phyloP scores from a whole-genome alignment of 257 asterid genomes.

The Verbascum thapsus region DNA sequence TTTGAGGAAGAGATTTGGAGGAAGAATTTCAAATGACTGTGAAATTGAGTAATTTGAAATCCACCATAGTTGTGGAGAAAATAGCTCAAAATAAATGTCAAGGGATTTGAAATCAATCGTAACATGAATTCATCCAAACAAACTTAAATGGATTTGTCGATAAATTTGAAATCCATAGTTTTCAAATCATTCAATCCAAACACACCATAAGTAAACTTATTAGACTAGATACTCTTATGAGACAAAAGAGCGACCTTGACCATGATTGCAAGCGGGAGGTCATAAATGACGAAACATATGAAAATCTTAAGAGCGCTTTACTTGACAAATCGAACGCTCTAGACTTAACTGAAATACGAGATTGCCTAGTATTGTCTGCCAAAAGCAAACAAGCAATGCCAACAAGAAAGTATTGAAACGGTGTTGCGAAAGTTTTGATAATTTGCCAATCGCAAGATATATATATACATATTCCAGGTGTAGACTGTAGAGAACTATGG shows the following conservation, averaged over 20 bases:
- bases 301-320: neutral
- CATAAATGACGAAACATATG: constrained; percentile 8
- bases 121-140: too few relatives aligned
- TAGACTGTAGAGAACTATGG: neutral
- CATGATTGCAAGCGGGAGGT: neutral
- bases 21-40: too few relatives aligned
- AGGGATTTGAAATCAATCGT: too few relatives aligned
- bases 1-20: too few relatives aligned
- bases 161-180: too few relatives aligned
- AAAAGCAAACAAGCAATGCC: neutral
- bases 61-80: too few relatives aligned
- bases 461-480: neutral
- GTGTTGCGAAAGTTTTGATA: neutral
- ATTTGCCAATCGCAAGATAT: neutral
- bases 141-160: too few relatives aligned
- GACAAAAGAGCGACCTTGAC: neutral
- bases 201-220: constrained; percentile 4
- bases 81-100: too few relatives aligned
- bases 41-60: too few relatives aligned
- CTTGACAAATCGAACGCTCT: constrained; percentile 4
- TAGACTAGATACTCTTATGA: neutral
- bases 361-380: neutral
- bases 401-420: neutral
- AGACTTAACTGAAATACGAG: constrained; percentile 12
- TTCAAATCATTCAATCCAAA: too few relatives aligned